These are phyloP conservation scores for Russula earlei DNA, from an alignment of 768 basidiomycete genomes.

Conservation along the genomic window DNA sequence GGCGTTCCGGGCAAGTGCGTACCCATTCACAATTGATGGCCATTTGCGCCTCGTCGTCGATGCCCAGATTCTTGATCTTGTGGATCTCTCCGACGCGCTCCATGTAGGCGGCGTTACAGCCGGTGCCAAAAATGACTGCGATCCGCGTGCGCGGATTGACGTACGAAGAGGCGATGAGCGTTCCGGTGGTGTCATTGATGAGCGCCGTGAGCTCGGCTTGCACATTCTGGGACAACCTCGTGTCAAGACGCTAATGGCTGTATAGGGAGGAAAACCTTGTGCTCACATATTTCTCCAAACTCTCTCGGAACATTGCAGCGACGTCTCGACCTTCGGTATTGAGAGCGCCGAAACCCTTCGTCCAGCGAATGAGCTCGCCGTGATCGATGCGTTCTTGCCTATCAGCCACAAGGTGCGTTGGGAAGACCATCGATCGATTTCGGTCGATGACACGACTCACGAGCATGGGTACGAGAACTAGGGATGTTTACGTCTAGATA, in stretches of 20 bases:
- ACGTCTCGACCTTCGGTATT: slow-evolving; percentile 92
- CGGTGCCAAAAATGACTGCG: slow-evolving; percentile 95
- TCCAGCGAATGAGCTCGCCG: slow-evolving; percentile 93
- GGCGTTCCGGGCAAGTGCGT: slow-evolving; percentile 15
- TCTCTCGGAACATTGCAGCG: slow-evolving; percentile 83
- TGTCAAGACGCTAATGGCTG: neutral
- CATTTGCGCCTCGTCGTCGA: slow-evolving; percentile 61
- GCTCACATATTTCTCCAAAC: slow-evolving; percentile 68
- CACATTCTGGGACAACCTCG: slow-evolving; percentile 46
- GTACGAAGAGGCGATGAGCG: slow-evolving; percentile 93
- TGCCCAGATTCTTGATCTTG: slow-evolving; percentile 70
- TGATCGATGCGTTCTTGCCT: slow-evolving; percentile 95
- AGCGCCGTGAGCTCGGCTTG: slow-evolving; percentile 76
- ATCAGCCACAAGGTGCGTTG: neutral
- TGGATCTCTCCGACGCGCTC: slow-evolving; percentile 78
- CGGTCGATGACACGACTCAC: slow-evolving; percentile 39
- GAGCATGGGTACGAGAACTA: slow-evolving; percentile 93
- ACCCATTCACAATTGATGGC: slow-evolving; percentile 98
- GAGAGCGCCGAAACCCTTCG: slow-evolving; percentile 92
- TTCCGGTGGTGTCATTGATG: slow-evolving; percentile 98
- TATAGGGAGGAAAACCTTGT: neutral
- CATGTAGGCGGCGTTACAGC: slow-evolving; percentile 98
- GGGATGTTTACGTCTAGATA: slow-evolving; percentile 7
- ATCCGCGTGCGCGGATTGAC: slow-evolving; percentile 87
- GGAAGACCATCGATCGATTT: neutral